These are phyloP conservation scores for Colletotrichum tropicale DNA, from an alignment of 2,329 filamentous ascomycete genomes.

Conservation along the genomic window DNA sequence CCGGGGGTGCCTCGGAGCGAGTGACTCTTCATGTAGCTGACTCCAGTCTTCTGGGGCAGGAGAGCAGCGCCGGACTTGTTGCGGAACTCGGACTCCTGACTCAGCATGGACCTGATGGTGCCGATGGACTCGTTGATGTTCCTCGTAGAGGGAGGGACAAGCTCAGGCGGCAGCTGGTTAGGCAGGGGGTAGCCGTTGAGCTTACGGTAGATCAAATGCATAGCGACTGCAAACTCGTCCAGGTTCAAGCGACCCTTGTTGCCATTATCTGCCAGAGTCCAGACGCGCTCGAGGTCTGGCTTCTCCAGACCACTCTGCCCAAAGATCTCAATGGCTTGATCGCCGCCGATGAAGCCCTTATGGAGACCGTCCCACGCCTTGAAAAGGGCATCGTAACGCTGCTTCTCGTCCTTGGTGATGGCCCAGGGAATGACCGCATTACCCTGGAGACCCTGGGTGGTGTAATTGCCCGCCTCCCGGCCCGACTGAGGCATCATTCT, in stretches of 20 bases:
- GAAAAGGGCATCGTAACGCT: slow-evolving; percentile 93
- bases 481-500: slow-evolving; percentile 98
- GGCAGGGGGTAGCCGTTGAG: slow-evolving; percentile 95
- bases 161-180: slow-evolving; percentile 83
- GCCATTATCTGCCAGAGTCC: slow-evolving; percentile 92
- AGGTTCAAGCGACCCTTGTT: slow-evolving; percentile 94
- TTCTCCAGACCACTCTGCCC: slow-evolving; percentile 94
- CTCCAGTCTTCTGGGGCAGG: slow-evolving; percentile 94
- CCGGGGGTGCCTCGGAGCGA: slow-evolving; percentile 77
- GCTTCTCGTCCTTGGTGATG: slow-evolving; percentile 98
- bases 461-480: slow-evolving; percentile 82
- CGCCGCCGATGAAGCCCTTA: slow-evolving; percentile 90
- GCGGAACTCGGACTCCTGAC: slow-evolving; percentile 85
- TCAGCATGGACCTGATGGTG: slow-evolving; percentile 87
- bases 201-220: slow-evolving; percentile 98
- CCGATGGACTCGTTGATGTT: slow-evolving; percentile 94
- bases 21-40: slow-evolving; percentile 95
- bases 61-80: slow-evolving; percentile 90
- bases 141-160: slow-evolving; percentile 91
- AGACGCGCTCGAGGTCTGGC: slow-evolving; percentile 86
- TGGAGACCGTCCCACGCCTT: slow-evolving; percentile 94
- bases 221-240: slow-evolving; percentile 96
- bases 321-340: slow-evolving; percentile 95
- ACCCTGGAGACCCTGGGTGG: slow-evolving; percentile 84
- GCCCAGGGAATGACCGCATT: slow-evolving; percentile 98